A percentile compares a stretch with the other conserved stretches of the same genome.
These are phyloP conservation scores for Ichthyophthirius multifiliis DNA, from an alignment of 169 alveolate species.

Conservation along the genomic window DNA sequence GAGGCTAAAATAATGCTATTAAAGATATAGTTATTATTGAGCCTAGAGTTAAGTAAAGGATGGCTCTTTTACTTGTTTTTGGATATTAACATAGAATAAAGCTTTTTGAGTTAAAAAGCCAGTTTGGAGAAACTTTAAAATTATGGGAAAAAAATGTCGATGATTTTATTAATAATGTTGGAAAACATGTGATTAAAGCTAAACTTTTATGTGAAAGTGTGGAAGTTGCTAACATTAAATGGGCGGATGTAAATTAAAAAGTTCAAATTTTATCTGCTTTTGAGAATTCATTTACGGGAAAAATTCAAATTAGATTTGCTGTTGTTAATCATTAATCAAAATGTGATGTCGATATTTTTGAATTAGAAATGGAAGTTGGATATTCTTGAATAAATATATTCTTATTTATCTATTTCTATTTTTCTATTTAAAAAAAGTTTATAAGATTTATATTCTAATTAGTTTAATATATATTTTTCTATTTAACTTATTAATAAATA, in stretches of 20 bases:
- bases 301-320: neutral
- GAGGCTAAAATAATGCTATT: neutral
- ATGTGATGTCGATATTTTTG: conserved; percentile 9
- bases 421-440: too few species aligned
- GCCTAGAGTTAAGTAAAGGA: neutral
- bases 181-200: neutral
- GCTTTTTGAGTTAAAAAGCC: neutral
- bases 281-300: conserved; percentile 1
- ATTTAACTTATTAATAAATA: too few species aligned
- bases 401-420: too few species aligned
- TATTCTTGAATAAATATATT: neutral
- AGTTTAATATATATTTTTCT: too few species aligned
- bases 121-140: neutral
- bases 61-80: neutral
- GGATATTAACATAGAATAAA: conserved; percentile 4
- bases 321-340: neutral
- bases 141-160: conserved; percentile 5
- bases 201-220: neutral
- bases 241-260: neutral
- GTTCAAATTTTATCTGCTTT: neutral
- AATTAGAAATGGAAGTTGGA: conserved; percentile 4
- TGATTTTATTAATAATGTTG: neutral
- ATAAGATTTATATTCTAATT: too few species aligned
- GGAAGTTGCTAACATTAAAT: neutral
- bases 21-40: conserved; percentile 7